These are phyloP conservation scores for Cryptococcus sp. DNA, from an alignment of 1,284 basidiomycete genomes.

Conservation along the genomic window DNA sequence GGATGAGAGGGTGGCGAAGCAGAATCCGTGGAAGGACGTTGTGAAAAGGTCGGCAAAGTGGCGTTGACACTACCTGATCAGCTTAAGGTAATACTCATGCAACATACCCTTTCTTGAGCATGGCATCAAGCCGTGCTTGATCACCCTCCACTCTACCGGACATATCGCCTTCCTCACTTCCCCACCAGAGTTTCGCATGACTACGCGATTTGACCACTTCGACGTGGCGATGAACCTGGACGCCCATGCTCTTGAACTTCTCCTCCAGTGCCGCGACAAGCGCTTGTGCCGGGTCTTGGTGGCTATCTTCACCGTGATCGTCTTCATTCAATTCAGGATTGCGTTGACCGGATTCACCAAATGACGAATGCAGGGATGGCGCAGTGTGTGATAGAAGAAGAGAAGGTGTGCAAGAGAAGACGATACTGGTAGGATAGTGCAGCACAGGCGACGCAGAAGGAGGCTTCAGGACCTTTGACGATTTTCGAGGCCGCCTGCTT, in stretches of 20 bases:
- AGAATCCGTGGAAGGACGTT: slow-evolving; percentile 1
- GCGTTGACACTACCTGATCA: slow-evolving; percentile 14
- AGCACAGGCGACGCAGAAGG: slow-evolving; percentile 8
- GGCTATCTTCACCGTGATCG: not conserved
- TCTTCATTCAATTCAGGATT: slow-evolving; percentile 8
- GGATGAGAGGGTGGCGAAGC: slow-evolving; percentile 9
- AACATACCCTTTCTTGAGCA: slow-evolving; percentile 21
- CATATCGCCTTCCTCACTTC: slow-evolving; percentile 40
- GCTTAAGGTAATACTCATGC: slow-evolving; percentile 13
- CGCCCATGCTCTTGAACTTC: slow-evolving; percentile 23
- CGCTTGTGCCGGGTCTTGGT: slow-evolving; percentile 10
- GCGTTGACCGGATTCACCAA: not conserved
- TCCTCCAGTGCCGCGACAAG: slow-evolving; percentile 18
- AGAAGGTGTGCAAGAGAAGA: slow-evolving; percentile 78
- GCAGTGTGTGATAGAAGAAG: slow-evolving; percentile 57
- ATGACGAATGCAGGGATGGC: slow-evolving; percentile 6
- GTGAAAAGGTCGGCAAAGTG: slow-evolving; percentile 20
- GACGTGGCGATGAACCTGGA: slow-evolving; percentile 19
- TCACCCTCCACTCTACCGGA: slow-evolving; percentile 29
- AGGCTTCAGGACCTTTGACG: slow-evolving; percentile 54
- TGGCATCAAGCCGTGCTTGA: slow-evolving; percentile 28
- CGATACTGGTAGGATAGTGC: slow-evolving; percentile 65
- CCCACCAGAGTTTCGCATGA: slow-evolving; percentile 41
- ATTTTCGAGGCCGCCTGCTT: slow-evolving; percentile 60
- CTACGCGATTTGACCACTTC: slow-evolving; percentile 17